Evolutionary conservation across 2,329 filamentous ascomycete genomes (phyloP).

Genomic region (Emmonsia crescens): DNA sequence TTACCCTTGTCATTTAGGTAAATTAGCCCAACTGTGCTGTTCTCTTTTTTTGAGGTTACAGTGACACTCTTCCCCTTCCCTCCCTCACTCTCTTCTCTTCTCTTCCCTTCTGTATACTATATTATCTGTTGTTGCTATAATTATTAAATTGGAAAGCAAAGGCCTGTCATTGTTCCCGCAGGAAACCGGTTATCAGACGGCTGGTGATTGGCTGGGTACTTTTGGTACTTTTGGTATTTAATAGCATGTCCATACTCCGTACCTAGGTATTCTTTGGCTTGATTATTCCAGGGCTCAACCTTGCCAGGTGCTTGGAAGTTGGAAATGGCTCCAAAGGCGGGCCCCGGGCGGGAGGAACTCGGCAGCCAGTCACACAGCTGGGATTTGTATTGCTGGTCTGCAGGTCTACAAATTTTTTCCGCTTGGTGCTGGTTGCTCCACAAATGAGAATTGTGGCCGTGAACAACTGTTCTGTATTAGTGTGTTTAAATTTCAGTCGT

Average conservation of each 20-base stretch:
- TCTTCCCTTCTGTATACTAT: too few relatives aligned
- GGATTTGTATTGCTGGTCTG: constrained; percentile 13
- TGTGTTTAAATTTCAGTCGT: background rate
- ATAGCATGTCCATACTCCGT: too few relatives aligned
- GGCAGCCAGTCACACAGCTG: constrained; percentile 7
- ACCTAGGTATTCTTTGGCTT: background rate
- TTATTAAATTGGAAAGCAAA: too few relatives aligned
- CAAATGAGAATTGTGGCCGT: background rate
- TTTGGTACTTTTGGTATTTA: background rate
- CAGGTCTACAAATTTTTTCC: constrained; percentile 13
- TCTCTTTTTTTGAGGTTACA: background rate
- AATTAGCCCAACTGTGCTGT: background rate
- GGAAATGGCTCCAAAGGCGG: background rate
- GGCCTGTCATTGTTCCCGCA: background rate
- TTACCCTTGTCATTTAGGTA: background rate
- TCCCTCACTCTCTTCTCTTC: background rate
- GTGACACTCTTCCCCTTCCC: background rate
- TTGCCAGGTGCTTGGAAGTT: too few relatives aligned
- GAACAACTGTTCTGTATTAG: background rate
- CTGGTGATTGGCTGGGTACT: background rate
- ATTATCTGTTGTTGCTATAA: too few relatives aligned
- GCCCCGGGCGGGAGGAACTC: constrained; percentile 3
- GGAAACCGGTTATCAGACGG: background rate
- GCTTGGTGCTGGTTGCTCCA: background rate
- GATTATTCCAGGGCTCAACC: background rate